Conservation (phyloP, 116 monocot species). For the Cymodocea nodosa region DNA sequence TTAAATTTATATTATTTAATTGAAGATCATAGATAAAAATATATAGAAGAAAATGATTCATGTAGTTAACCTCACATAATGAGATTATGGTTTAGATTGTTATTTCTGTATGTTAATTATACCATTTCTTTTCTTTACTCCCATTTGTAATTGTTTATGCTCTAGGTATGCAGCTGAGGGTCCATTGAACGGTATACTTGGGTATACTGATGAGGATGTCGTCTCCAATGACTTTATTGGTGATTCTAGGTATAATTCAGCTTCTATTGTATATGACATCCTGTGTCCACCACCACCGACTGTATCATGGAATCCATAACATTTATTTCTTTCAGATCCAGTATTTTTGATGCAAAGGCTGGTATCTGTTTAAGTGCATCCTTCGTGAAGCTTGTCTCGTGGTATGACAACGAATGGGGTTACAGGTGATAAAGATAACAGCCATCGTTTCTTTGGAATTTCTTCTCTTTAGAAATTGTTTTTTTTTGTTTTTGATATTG, state of each 20-base stretch:
- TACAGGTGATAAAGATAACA: slow-evolving; percentile 8
- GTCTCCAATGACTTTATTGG: slow-evolving; percentile 97
- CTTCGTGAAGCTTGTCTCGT: slow-evolving; percentile 17
- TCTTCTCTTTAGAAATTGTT: background rate
- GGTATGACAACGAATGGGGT: slow-evolving; percentile 23
- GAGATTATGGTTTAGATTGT: no score
- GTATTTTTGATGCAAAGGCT: slow-evolving; percentile 23
- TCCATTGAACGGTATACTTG: slow-evolving; percentile 76
- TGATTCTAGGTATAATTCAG: slow-evolving; percentile 49
- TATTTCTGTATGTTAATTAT: no score
- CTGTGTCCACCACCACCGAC: background rate
- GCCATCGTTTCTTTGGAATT: background rate
- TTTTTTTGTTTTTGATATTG: no score
- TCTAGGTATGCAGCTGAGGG: slow-evolving; percentile 73
- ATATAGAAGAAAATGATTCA: no score
- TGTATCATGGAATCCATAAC: background rate
- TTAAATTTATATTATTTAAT: no score
- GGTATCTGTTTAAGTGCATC: slow-evolving; percentile 15
- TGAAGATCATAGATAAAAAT: no score
- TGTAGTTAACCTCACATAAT: no score
- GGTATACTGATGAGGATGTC: slow-evolving; percentile 96
- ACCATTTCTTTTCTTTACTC: no score
- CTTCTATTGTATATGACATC: background rate
- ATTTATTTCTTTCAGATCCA: slow-evolving; percentile 11
- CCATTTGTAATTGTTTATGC: background rate